Evolutionary conservation across 108 stramenopile species (phyloP), one percentile per base, ranked within the genome.

Genomic region (Aurantiochytrium sp.): DNA sequence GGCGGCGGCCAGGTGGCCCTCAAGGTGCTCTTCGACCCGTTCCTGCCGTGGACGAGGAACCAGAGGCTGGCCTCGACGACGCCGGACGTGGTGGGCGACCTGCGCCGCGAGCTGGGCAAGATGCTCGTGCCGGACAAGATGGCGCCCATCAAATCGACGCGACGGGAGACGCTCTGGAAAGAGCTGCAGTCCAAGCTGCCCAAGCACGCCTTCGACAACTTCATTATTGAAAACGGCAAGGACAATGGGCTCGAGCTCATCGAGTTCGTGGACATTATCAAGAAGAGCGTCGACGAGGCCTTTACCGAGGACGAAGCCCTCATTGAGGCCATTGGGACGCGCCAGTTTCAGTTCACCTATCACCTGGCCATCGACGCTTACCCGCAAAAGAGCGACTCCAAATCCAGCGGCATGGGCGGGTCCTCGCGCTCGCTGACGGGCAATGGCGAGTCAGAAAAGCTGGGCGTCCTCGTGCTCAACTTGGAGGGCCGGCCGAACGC

Each of bases 21-120:
- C 59, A 65, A 65, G 34, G 59, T 65, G 59, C 59, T 65, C 59
- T 65, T 65, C 34, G 59, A 65, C 34, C 59, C 59, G 34, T 65
- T 65, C 34, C 3, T 65, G 59, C 59, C 59, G 22, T 65, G 59
- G 59, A 65, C 59, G 59, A 65, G 59, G 34, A 65, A 65, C 34
- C 59, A 65, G 59, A 30, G 59, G 10, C 59, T 65, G 3, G 59
- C 59, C 8, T 65, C 59, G 22, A 65, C 59, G 15, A 65, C 59
- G 59, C 59, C 59, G 10, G 59, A 65, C 34, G 24, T 65, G 15
- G 1, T 65, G 22, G 59, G 32, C 34, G 59, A 65, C 34, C 59
- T 65, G 32, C 59, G 59, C 10, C 59, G 59, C 59, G 59, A 65
- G 34, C 27, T 65, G 27, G 59, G 59, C 59, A 65, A 65, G 59